Evolutionary conservation across 371 early-diverging fungal species (phyloP).

Genomic region (Mortierella sp.): DNA sequence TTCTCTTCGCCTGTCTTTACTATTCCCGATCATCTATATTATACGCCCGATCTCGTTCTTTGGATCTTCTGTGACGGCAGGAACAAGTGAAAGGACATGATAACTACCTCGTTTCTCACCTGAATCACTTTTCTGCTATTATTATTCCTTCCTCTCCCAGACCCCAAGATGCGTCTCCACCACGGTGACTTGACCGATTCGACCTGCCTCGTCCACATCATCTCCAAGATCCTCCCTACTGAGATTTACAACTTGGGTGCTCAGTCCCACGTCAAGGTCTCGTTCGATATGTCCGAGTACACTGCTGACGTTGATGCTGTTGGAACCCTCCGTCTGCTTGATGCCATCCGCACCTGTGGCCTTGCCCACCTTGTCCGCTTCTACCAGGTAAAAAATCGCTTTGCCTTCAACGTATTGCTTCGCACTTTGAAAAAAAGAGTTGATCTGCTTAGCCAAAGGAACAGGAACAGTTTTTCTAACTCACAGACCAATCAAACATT

Average conservation of each 20-base stretch:
- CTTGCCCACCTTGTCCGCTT: constrained; percentile 77
- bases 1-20: no score
- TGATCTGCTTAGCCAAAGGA: no score
- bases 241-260: constrained; percentile 86
- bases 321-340: constrained; percentile 87
- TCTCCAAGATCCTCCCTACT: constrained; percentile 79
- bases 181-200: constrained; percentile 91
- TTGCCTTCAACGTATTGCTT: neutral
- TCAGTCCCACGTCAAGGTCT: constrained; percentile 88
- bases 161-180: constrained; percentile 84
- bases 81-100: no score
- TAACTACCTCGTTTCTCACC: no score
- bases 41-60: no score
- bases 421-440: neutral
- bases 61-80: no score
- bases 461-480: no score
- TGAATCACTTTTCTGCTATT: neutral
- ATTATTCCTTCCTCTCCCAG: constrained; percentile 37
- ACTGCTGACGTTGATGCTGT: constrained; percentile 90
- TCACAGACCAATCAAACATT: no score
- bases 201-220: constrained; percentile 82
- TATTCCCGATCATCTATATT: no score
- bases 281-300: constrained; percentile 92
- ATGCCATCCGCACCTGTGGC: constrained; percentile 86
- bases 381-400: constrained; percentile 68